phyloP scores from a whole-genome alignment of 352 stramenopile species.

The Phytopythium delawarense region DNA sequence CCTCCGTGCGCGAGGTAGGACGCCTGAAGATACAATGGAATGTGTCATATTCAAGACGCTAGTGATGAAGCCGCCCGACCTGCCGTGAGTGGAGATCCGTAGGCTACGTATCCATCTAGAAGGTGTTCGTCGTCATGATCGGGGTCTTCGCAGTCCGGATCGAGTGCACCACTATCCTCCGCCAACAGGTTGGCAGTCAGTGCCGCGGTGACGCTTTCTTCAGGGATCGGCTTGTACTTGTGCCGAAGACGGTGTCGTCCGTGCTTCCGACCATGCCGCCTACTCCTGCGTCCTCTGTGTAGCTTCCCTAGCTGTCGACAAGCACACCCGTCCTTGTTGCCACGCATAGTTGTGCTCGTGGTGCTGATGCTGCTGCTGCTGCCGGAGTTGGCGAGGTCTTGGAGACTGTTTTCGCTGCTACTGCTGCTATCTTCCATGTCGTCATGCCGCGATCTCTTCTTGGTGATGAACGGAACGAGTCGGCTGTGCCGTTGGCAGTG shows the following conservation, averaged over 20 bases:
- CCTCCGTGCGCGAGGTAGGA: no score
- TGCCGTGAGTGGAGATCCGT: neutral
- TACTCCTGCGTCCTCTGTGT: slow-evolving; percentile 17
- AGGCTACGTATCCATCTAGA: neutral
- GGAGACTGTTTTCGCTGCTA: slow-evolving; percentile 9
- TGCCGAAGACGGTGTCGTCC: slow-evolving; percentile 23
- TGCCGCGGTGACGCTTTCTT: slow-evolving; percentile 18
- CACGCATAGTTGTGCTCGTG: neutral
- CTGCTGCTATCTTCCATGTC: slow-evolving; percentile 11
- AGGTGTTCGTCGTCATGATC: neutral
- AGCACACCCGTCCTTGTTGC: slow-evolving; percentile 19
- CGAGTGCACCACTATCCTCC: slow-evolving; percentile 11
- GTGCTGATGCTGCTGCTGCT: slow-evolving; percentile 16
- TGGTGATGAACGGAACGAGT: slow-evolving; percentile 9
- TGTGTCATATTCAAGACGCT: neutral
- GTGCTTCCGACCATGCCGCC: neutral
- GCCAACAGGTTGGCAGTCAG: slow-evolving; percentile 27
- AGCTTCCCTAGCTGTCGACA: slow-evolving; percentile 31
- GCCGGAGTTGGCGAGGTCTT: neutral
- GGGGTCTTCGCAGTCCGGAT: neutral
- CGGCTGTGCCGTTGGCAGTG: slow-evolving; percentile 4
- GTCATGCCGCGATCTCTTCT: neutral
- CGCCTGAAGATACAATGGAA: neutral
- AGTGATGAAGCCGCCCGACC: neutral
- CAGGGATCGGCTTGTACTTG: slow-evolving; percentile 29